Evolutionary conservation across 108 stramenopile genomes (phyloP).

Genomic region (Nitzschia sp.): DNA sequence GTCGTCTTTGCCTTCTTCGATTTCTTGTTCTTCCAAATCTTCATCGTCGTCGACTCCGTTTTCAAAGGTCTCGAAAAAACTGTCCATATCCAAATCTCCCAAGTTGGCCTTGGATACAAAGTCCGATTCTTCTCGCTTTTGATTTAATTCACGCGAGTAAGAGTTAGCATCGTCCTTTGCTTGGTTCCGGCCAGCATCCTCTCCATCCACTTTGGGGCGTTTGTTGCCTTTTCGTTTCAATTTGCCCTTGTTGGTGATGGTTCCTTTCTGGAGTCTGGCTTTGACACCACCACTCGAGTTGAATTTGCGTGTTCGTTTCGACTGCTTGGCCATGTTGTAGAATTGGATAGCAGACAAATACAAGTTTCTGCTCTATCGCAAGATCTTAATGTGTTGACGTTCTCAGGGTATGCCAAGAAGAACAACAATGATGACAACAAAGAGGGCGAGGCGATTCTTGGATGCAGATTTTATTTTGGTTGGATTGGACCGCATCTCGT

Average conservation of each 20-base stretch:
- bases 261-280: slow-evolving; percentile 64
- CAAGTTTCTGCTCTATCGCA: too few species aligned
- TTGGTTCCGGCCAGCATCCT: slow-evolving; percentile 1
- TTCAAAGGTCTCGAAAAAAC: slow-evolving; percentile 42
- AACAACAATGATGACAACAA: too few species aligned
- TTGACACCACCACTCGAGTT: slow-evolving; percentile 71
- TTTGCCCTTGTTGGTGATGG: slow-evolving; percentile 79
- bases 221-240: slow-evolving; percentile 25
- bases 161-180: slow-evolving; percentile 1
- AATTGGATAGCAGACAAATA: too few species aligned
- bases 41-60: slow-evolving; percentile 18
- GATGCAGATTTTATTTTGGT: too few species aligned
- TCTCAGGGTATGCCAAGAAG: too few species aligned
- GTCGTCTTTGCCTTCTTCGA: slow-evolving; percentile 26
- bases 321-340: slow-evolving; percentile 71
- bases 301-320: slow-evolving; percentile 86
- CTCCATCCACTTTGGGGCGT: neutral
- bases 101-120: slow-evolving; percentile 35
- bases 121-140: slow-evolving; percentile 41
- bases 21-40: slow-evolving; percentile 34
- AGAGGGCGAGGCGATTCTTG: too few species aligned
- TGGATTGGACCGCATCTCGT: too few species aligned
- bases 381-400: too few species aligned
- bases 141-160: slow-evolving; percentile 21
- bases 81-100: slow-evolving; percentile 55